phyloP scores from a whole-genome alignment of 1,284 basidiomycete species.

The Thecaphora frezii region DNA sequence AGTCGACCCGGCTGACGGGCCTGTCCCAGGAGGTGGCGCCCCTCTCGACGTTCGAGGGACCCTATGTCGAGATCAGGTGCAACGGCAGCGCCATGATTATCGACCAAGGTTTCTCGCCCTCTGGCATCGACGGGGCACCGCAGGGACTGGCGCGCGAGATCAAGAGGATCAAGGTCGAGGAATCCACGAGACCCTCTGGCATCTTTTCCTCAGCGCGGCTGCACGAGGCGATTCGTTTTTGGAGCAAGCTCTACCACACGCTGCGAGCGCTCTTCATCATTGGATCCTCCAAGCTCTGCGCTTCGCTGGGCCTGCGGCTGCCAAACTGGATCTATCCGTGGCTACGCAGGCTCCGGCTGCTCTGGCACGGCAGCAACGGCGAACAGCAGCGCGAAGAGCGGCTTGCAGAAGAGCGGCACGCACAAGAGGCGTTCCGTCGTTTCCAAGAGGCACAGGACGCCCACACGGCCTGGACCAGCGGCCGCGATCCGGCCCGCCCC shows the following conservation, averaged over 20 bases:
- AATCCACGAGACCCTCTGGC: slow-evolving; percentile 1
- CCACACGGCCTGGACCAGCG: background rate
- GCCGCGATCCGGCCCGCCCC: background rate
- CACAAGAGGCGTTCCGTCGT: too few relatives aligned
- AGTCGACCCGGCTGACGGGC: slow-evolving; percentile 49
- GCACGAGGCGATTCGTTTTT: background rate
- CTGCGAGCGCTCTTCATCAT: slow-evolving; percentile 1
- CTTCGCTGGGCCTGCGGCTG: slow-evolving; percentile 13
- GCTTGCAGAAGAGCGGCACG: slow-evolving; percentile 4
- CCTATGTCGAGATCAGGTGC: slow-evolving; percentile 46
- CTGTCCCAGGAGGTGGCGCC: slow-evolving; percentile 41
- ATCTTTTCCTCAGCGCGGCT: background rate
- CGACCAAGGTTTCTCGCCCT: slow-evolving; percentile 1
- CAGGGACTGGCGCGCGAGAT: slow-evolving; percentile 34
- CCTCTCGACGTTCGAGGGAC: slow-evolving; percentile 30
- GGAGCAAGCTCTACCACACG: background rate
- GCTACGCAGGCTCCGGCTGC: slow-evolving; percentile 37
- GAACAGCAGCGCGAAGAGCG: slow-evolving; percentile 31
- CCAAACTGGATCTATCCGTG: slow-evolving; percentile 16
- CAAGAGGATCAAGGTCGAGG: slow-evolving; percentile 32
- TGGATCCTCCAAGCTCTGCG: slow-evolving; percentile 4
- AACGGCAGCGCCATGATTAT: slow-evolving; percentile 24
- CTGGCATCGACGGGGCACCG: too few relatives aligned
- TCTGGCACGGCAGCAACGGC: slow-evolving; percentile 55
- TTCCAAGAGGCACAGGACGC: background rate